Base-by-base conservation (phyloP, 768 basidiomycete genomes). In the Leucosporidium creatinivorum region DNA sequence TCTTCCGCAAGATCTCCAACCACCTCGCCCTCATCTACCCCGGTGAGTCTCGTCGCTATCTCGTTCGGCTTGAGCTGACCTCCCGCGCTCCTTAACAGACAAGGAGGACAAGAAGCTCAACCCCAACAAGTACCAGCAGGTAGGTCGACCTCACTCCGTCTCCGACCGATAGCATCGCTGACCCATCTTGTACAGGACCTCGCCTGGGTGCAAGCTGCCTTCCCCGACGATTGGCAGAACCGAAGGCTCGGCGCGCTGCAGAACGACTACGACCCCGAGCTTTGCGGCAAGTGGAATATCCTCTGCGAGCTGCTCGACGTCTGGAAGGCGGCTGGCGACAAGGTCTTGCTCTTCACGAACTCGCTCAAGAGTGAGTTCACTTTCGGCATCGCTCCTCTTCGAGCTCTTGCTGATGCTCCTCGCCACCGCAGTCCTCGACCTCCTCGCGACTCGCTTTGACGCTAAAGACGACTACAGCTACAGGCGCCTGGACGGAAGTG, bases 281-380 rank as follows among this genome's bases (percentile, higher is more conserved):
- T 84, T 62, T 93, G 91, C 69, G 91, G 91, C 1, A 93, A 93
- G 78, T 93, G 75, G 91, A 79, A 92, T 89, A 84, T 89, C 0
- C 80, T 93, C 12, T 82, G 86, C 10, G 79, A 89, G 3, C 80
- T 97, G 26, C 83, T 82, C 57, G 83, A 86, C 55, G 86, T 87
- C 84, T 83, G 83, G 73, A 84, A 83, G 72, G 85, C 86, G 57
- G 76, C 78, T 23, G 74, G 73, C 0, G 93, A 89, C 79, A 97
- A 96, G 79, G 91, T 96, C 50, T 81, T 97, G 52, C 86, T 97
- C 66, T 97, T 97, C 79, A 93, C 92, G 4, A 92, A 92, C 80
- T 61, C 63, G 17, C 67, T 67, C n/a, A 66, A 69, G 49, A 44
- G 39, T 44, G 39, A 17, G 39, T 44, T 23, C 58, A 3, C 58